Evolutionary conservation across 1,139 yeast species (phyloP), one percentile per base, ranked within the genome.

Genomic region (Taphrina flavorubra): DNA sequence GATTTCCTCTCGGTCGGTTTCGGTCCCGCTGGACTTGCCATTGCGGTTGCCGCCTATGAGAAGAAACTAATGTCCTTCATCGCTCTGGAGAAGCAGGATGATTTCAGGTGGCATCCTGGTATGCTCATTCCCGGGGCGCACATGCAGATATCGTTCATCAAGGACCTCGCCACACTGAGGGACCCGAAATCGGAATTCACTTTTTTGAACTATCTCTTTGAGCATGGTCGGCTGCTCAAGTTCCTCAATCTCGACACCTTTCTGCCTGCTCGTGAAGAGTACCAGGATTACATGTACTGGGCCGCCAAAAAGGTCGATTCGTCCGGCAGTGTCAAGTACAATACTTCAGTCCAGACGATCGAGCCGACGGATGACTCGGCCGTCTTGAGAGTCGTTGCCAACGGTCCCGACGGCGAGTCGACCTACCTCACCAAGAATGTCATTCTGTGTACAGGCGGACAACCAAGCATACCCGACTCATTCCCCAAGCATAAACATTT

Each of bases 251-350:
- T 71, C 42, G 69, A 68, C n/a, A 73, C 74, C 6, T 72, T 74
- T 44, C 70, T 73, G 49, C 75, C 75, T 7, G 56, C 70, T 34
- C 73, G 75, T 16, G 73, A 71, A 51, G 75, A 74, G 63, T 74
- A 72, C 46, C 73, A 74, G 55, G 73, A 72, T 44, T 74, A 74
- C 65, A 69, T 74, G 74, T 66, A 68, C 37, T 74, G 75, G 75
- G 74, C 75, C 44, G 75, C 75, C 16, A 49, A 56, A 20, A 68
- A 69, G 40, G 71, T 74, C 40, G 63, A 57, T 8, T 31, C 63
- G 10, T 42, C 67, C 10, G 67, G 67, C 10, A 59, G 58, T 18
- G 74, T 74, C 36, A 31, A 37, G 39, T 74, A 74, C 68, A 70
- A 71, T 14, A 69, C 69, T 25, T 18, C 58, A 20, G 73, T 70